phyloP scores from a whole-genome alignment of 768 basidiomycete genomes.

The Naganishia kalamii region DNA sequence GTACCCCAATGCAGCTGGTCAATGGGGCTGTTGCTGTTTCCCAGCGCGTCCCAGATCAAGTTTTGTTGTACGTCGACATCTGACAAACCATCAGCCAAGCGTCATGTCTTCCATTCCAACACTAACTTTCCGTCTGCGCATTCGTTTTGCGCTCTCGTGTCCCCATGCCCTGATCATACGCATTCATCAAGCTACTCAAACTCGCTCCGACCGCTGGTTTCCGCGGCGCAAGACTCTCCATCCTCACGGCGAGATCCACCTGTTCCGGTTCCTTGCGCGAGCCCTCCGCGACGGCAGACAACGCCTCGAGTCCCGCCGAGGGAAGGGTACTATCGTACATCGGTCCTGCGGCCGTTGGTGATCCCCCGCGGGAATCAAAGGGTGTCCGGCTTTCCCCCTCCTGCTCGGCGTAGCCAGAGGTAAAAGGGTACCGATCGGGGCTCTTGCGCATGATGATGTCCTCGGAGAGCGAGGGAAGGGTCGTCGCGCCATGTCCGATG shows the following conservation, averaged over 20 bases:
- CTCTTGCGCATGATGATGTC: background rate
- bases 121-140: background rate
- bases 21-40: constrained; percentile 1
- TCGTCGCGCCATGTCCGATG: constrained; percentile 4
- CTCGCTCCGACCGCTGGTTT: background rate
- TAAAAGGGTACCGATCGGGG: background rate
- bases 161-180: background rate
- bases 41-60: constrained; percentile 21
- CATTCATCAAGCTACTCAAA: constrained; percentile 4
- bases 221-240: constrained; percentile 11
- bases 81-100: background rate
- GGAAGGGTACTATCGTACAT: constrained; percentile 2
- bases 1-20: constrained; percentile 17
- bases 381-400: background rate
- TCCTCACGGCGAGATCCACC: constrained; percentile 1
- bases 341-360: background rate
- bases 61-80: constrained; percentile 18
- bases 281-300: background rate
- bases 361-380: background rate
- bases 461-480: constrained; percentile 7
- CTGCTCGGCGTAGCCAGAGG: background rate
- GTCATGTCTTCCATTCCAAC: background rate
- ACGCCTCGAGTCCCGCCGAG: background rate
- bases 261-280: background rate
- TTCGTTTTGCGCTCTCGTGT: background rate